Percentiles rank a stretch among this genome's conserved stretches.
These are phyloP conservation scores for Aspergillus cavernicola DNA, from an alignment of 495 filamentous ascomycete species.

Conservation along the genomic window DNA sequence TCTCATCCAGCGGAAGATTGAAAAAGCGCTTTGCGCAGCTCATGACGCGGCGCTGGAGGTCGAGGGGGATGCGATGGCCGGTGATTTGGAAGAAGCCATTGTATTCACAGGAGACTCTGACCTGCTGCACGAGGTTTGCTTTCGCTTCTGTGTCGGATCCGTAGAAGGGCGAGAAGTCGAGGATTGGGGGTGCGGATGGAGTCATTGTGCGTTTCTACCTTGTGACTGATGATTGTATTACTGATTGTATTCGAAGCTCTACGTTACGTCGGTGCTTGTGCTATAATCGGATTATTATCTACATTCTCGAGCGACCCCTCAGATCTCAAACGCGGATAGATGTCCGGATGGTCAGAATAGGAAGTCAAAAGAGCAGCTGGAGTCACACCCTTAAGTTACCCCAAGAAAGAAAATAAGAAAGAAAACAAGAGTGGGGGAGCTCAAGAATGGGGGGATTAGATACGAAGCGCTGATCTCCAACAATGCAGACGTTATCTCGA, in stretches of 20 bases:
- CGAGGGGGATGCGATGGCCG: slow-evolving; percentile 40
- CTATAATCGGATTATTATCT: no score
- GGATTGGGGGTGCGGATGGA: slow-evolving; percentile 28
- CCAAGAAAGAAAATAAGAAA: background rate
- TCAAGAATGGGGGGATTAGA: slow-evolving; percentile 20
- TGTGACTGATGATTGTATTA: background rate
- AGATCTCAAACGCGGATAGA: slow-evolving; percentile 11
- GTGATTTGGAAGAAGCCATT: slow-evolving; percentile 52
- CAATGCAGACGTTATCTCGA: background rate
- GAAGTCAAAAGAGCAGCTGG: background rate
- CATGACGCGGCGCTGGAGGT: slow-evolving; percentile 31
- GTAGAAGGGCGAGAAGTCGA: slow-evolving; percentile 37
- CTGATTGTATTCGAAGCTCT: background rate
- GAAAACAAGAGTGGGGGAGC: slow-evolving; percentile 15
- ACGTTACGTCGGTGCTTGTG: no score
- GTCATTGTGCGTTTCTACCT: slow-evolving; percentile 14
- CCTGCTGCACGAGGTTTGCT: slow-evolving; percentile 26
- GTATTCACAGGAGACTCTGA: slow-evolving; percentile 32
- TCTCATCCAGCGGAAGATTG: slow-evolving; percentile 48
- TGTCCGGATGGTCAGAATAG: slow-evolving; percentile 11
- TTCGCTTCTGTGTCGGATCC: slow-evolving; percentile 26
- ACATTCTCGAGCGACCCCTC: no score
- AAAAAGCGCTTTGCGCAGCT: slow-evolving; percentile 46
- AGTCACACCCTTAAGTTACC: no score
- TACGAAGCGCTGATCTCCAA: background rate